These are phyloP conservation scores for Quillaja saponaria DNA, from an alignment of 306 rosid genomes.

Conservation along the genomic window DNA sequence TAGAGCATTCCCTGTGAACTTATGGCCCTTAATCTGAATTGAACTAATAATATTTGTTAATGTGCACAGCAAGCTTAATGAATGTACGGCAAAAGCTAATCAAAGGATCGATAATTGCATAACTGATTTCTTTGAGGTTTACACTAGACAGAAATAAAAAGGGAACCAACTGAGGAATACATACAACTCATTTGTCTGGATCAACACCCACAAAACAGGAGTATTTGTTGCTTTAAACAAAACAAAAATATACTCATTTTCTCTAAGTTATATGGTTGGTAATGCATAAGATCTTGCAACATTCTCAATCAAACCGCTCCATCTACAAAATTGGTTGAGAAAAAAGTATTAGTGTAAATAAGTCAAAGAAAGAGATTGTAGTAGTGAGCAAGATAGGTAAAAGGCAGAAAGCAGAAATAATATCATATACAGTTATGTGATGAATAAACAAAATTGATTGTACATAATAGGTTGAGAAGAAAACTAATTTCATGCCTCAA, in stretches of 20 bases:
- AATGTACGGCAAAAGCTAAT: background rate
- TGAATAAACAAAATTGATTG: no score
- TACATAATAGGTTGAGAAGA: no score
- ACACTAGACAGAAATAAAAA: conserved; percentile 32
- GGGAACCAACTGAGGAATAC: conserved; percentile 10
- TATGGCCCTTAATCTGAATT: no score
- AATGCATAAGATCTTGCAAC: conserved; percentile 18
- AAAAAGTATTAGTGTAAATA: background rate
- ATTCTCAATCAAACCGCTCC: conserved; percentile 78
- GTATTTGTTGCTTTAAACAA: conserved; percentile 8
- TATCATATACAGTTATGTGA: background rate
- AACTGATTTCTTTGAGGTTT: conserved; percentile 29
- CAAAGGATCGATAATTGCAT: background rate
- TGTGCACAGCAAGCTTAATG: no score
- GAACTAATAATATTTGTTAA: no score
- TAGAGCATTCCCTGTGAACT: no score
- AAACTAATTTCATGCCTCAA: no score
- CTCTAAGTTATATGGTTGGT: conserved; percentile 10
- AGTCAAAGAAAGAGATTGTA: conserved; percentile 2
- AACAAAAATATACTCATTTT: background rate
- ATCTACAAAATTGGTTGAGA: conserved; percentile 39
- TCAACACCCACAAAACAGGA: conserved; percentile 36
- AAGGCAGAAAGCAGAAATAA: conserved; percentile 3
- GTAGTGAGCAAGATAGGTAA: conserved; percentile 5
- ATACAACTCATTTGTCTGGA: conserved; percentile 27